Base-by-base conservation (phyloP, 2,329 filamentous ascomycete genomes). In the Aspergillus brunneoviolaceus region DNA sequence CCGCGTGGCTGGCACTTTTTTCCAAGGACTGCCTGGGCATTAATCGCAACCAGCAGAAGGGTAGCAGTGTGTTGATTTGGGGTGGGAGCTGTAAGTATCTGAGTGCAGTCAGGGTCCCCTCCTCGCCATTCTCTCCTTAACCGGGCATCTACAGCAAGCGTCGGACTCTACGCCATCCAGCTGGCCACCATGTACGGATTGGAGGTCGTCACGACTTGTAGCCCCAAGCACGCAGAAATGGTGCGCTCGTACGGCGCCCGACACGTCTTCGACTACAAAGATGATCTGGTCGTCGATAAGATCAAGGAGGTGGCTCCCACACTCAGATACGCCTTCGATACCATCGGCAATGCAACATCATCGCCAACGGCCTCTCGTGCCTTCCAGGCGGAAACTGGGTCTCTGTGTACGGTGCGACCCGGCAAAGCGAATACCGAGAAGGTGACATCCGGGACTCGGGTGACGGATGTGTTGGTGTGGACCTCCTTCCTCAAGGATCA, bases 391-490 rank as follows among this genome's bases (percentile, higher is more conserved):
- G 58, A 57, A 3, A 67, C 69, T 0, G 69, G 70, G 0, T 58
- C 51, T 1, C 65, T 81, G 1, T 80, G 77, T 60, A 81, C 77
- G 0, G 77, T 81, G 10, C 63, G 78, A 2, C 78, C 77, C 0
- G 77, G 75, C 1, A 79, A 78, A 59, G 72, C 68, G 0, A 70
- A 76, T 52, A 80, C 77, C 0, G 72, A 77, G 27, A 61, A 72
- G 33, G 75, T 79, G 0, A 62, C 69, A 0, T 60, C 67, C 21
- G 63, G 69, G 3, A 74, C 73, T 3, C 71, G 69, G 19, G 73
- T 81, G 1, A 77, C 73, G 0, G 74, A 79, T 64, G 77, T 81
- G 5, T 63, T 80, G n/a, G 76, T 81, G 0, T 79, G 75, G 76
- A 79, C 75, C 1, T 73, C 71, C 1, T 81, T 81, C 50, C 57